These are phyloP conservation scores for Scalesia atractyloides DNA, from an alignment of 129 eudicot genomes.

Conservation along the genomic window DNA sequence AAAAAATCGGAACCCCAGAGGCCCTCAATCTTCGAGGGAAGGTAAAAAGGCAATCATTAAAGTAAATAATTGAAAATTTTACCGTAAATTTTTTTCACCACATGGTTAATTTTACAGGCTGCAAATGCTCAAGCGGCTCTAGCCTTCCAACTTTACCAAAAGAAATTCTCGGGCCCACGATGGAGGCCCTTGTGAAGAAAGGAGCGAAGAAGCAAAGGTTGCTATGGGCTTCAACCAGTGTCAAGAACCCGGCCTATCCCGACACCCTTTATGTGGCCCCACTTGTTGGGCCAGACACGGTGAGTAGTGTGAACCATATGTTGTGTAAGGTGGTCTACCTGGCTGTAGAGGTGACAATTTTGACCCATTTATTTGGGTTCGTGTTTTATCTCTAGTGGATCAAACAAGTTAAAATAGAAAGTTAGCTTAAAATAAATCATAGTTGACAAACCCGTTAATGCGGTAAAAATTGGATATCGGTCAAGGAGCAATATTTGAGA, in stretches of 20 bases:
- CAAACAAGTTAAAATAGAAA: neutral
- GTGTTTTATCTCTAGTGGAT: neutral
- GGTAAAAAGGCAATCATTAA: conserved; percentile 45
- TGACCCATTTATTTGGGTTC: no score
- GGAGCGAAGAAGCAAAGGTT: conserved; percentile 99
- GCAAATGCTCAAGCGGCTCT: conserved; percentile 99
- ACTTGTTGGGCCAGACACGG: conserved; percentile 96
- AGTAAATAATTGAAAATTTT: neutral
- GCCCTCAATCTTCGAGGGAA: conserved; percentile 96
- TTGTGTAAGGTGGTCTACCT: neutral
- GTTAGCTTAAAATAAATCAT: neutral
- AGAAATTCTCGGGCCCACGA: conserved; percentile 98
- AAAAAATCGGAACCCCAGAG: conserved; percentile 96
- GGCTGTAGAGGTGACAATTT: neutral
- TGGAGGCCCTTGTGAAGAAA: conserved; percentile 98
- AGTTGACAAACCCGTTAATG: neutral
- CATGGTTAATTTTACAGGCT: conserved; percentile 51
- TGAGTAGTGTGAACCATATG: conserved; percentile 36
- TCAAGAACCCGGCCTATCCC: conserved; percentile 97
- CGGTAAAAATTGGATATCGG: neutral
- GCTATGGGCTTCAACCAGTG: conserved; percentile 98
- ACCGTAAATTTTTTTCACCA: neutral
- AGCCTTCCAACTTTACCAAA: conserved; percentile 92
- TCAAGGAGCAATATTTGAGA: no score
- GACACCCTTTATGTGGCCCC: conserved; percentile 97